Evolutionary conservation across 495 filamentous ascomycete species (phyloP), one percentile per base, ranked within the genome.

Genomic region (Penicillium verhagenii): DNA sequence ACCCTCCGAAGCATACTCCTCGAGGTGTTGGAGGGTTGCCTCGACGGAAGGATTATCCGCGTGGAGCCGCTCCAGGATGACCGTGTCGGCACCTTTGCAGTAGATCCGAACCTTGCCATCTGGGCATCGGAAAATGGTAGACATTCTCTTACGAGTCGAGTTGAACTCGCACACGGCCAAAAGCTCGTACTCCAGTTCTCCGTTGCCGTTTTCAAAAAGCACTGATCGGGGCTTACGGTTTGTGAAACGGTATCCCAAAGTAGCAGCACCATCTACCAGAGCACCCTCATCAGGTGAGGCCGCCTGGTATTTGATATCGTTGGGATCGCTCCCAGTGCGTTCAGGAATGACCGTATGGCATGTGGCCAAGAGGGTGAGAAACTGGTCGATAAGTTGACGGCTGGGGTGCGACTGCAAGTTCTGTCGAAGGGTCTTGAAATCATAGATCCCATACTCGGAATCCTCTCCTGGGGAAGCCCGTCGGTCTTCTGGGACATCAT

Each of bases 331-430:
- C 18, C 89, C 88, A 13, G 80, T 85, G 58, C 82, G 75, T 66
- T 99, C 95, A 0, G 95, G 95, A 64, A 99, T 99, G 54, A 99
- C 95, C 4, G 95, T 99, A 67, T 99, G 95, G 61, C 95, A 99
- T 9, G 89, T 96, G 7, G 92, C 78, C 35, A 99, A 80, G 13
- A 99, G 80, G 6, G 88, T 83, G 16, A 97, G 80, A 67, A 99
- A 96, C 50, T 97, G 88, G 51, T 96, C 84, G 56, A 99, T 97
- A 21, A 81, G 82, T 13, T 83, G 77, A 52, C 79, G 75, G 21
- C 80, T 84, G 24, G 79, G 74, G 60, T 96, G 90, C 38, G 69
- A 83, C 58, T 86, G 77, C n/a, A 88, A 70, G 60, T 96, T 96
- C 55, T 89, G 74, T 46, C 73, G 74, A 23, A 97, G 76, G 56